Evolutionary conservation across 2,329 filamentous ascomycete genomes (phyloP).

Genomic region (Aspergillus luchuensis): DNA sequence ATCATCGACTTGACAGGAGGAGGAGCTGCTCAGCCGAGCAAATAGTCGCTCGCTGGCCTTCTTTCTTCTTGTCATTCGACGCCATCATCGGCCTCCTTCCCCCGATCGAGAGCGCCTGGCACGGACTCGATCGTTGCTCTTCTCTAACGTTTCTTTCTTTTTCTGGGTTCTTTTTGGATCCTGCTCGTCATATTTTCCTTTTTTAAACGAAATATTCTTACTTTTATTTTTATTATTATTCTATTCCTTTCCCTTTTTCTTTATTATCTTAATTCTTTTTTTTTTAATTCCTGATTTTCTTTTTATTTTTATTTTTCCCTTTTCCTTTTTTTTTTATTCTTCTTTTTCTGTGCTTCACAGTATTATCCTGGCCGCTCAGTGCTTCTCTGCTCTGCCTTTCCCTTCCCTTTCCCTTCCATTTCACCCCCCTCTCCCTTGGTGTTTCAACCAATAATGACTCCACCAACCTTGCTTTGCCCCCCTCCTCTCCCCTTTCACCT

Average conservation of each 20-base stretch:
- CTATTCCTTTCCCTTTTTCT: neutral
- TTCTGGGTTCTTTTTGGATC: neutral
- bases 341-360: neutral
- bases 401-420: neutral
- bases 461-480: conserved; percentile 21
- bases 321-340: neutral
- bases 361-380: neutral
- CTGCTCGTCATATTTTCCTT: neutral
- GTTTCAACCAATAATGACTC: conserved; percentile 16
- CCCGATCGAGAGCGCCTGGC: conserved; percentile 22
- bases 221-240: no score
- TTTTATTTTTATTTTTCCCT: no score
- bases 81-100: neutral
- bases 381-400: neutral
- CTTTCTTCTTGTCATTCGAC: no score
- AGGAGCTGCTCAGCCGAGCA: conserved; percentile 6
- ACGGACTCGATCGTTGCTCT: conserved; percentile 20
- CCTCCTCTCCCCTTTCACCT: neutral
- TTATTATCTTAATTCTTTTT: neutral
- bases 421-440: neutral
- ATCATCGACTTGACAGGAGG: conserved; percentile 3
- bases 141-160: conserved; percentile 15
- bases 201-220: neutral
- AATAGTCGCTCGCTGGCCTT: conserved; percentile 7
- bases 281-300: neutral